Evolutionary conservation across 1,284 basidiomycete species (phyloP), one percentile per base, ranked within the genome.

Genomic region (Phlebopus sp.): DNA sequence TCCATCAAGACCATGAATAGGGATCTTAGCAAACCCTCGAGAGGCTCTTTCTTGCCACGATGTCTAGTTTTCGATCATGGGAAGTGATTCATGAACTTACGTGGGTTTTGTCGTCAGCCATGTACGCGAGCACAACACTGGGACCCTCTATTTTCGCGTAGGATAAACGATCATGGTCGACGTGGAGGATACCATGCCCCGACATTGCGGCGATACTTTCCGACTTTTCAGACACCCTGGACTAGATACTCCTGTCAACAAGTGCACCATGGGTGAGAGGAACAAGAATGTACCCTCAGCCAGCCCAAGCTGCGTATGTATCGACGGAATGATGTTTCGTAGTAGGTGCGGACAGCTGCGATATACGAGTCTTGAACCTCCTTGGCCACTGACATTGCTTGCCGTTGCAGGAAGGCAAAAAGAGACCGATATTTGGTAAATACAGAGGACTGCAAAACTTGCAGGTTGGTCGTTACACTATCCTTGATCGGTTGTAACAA

Each of bases 261-360:
- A 40, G 25, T 34, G 17, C 30, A 17, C 3, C 11, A 5, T 3
- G 2, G 4, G 37, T 3, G n/a, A 45, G 27, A 9, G 7, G 6
- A 37, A 38, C 14, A 9, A 47, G 42, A 42, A 49, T 61, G 44
- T 42, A 88, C 85, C 75, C 88, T 89, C 39, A 97, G 78, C 67
- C 76, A 82, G 19, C 83, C 80, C 38, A 98, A 72, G 57, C 85
- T 87, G 27, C 97, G 76, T 23, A 86, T 79, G 64, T 99, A 99
- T 41, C 97, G 75, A 50, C 97, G 74, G 63, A 99, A 95, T 0
- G 89, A 92, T 14, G 97, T 98, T 69, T 99, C 97, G 55, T 94
- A 98, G 66, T 97, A 99, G 15, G 92, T 80, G 17, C 94, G 80
- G 4, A 91, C 89, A 10, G 90, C 84, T 37, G 80, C 81, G 27